Percentiles rank a stretch among this genome's conserved stretches.
These are phyloP conservation scores for Gonium pectorale DNA, from an alignment of 139 green algal genomes.

Conservation along the genomic window DNA sequence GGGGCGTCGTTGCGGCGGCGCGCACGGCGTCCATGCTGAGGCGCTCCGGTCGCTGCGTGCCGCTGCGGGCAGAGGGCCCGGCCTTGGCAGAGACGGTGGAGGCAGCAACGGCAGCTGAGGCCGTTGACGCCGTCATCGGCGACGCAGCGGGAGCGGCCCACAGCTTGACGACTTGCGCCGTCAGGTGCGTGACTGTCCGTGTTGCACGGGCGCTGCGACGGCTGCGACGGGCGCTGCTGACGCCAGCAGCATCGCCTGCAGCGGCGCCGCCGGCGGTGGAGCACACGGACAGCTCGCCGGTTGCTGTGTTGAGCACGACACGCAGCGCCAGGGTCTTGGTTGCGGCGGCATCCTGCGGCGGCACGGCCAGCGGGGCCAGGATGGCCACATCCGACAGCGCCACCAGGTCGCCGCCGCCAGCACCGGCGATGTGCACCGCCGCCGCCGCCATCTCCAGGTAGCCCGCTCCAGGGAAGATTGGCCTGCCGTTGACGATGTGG, in stretches of 20 bases:
- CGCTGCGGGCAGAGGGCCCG: too few relatives aligned
- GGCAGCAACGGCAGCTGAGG: not conserved
- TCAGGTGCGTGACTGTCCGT: not conserved
- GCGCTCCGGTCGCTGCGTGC: not conserved
- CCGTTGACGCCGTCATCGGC: not conserved
- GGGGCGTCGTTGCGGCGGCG: conserved; percentile 43
- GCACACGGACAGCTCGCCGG: conserved; percentile 26
- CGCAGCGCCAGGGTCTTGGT: not conserved
- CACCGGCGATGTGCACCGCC: not conserved
- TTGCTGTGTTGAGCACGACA: conserved; percentile 12
- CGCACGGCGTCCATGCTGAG: conserved; percentile 14
- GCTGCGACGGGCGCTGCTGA: not conserved
- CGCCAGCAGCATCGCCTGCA: not conserved
- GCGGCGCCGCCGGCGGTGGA: not conserved
- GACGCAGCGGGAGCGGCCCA: not conserved
- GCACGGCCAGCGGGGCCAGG: conserved; percentile 58
- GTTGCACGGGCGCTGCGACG: not conserved
- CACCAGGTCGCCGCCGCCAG: not conserved
- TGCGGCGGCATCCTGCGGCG: not conserved
- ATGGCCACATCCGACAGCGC: conserved; percentile 61
- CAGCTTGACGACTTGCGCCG: not conserved
- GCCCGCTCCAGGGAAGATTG: conserved; percentile 74
- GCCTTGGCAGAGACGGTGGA: not conserved
- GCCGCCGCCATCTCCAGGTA: conserved; percentile 71
- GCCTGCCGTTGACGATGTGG: conserved; percentile 69